Evolutionary conservation across 805 yeast genomes (phyloP).

Genomic region (Yarrowia sp.): DNA sequence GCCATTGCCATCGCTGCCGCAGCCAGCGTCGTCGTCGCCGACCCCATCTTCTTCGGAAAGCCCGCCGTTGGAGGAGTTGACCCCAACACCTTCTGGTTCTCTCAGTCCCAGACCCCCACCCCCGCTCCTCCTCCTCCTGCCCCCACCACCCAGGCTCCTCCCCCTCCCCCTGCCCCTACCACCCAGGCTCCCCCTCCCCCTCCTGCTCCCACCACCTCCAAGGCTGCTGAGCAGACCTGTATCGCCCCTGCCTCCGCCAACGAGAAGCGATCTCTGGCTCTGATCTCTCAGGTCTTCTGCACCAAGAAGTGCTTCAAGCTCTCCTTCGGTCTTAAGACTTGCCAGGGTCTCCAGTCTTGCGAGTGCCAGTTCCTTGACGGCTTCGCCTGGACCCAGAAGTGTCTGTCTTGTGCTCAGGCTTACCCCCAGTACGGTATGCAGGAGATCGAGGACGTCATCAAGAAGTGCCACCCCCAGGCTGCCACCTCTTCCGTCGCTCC

Average conservation of each 20-base stretch:
- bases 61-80: conserved; percentile 30
- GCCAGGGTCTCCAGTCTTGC: conserved; percentile 35
- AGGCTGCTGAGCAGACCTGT: conserved; percentile 18
- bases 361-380: conserved; percentile 33
- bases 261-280: conserved; percentile 35
- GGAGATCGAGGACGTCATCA: conserved; percentile 30
- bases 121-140: conserved; percentile 38
- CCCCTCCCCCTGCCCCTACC: conserved; percentile 17
- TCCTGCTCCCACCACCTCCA: conserved; percentile 3
- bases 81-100: conserved; percentile 39
- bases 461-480: conserved; percentile 34
- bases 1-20: conserved; percentile 32
- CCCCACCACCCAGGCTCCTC: conserved; percentile 23
- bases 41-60: conserved; percentile 32
- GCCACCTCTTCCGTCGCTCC: conserved; percentile 18
- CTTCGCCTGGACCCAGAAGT: conserved; percentile 37
- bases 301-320: conserved; percentile 38
- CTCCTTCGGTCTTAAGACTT: conserved; percentile 29
- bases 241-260: conserved; percentile 16
- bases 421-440: conserved; percentile 36
- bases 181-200: conserved; percentile 18
- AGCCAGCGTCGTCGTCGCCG: conserved; percentile 36
- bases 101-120: conserved; percentile 32
- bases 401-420: conserved; percentile 29
- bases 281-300: conserved; percentile 35